Conservation (phyloP, 441 rosid genomes). For the Arabidopsis lyrata region DNA sequence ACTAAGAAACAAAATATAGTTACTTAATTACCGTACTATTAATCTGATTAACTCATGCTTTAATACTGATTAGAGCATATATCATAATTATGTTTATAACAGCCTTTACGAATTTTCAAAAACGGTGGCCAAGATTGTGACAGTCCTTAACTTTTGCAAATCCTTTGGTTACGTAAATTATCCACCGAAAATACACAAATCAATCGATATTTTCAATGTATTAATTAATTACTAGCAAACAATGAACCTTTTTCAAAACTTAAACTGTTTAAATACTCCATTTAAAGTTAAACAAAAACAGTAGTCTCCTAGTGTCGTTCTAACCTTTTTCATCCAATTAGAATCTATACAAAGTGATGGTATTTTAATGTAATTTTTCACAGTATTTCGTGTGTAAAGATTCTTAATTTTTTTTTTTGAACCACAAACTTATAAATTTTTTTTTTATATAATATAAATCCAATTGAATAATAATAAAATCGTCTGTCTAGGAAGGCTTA, state of each 20-base stretch:
- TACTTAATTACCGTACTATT: conserved; percentile 25
- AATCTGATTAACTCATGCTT: conserved; percentile 40
- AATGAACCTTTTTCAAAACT: too few species aligned
- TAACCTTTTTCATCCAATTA: too few species aligned
- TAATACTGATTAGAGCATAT: conserved; percentile 28
- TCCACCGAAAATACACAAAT: conserved; percentile 33
- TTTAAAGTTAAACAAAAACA: neutral
- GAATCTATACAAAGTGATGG: too few species aligned
- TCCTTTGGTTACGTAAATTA: conserved; percentile 24
- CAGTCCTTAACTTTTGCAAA: conserved; percentile 25
- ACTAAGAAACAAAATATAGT: neutral
- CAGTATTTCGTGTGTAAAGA: too few species aligned
- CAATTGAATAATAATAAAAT: conserved; percentile 10
- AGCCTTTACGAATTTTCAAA: conserved; percentile 30
- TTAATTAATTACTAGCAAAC: neutral
- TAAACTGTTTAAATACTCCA: too few species aligned
- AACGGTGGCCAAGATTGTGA: conserved; percentile 41
- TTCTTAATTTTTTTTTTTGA: too few species aligned
- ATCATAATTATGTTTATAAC: conserved; percentile 43
- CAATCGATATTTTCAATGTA: conserved; percentile 24
- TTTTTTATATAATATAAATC: neutral
- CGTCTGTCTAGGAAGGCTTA: conserved; percentile 38
- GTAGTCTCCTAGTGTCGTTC: neutral
- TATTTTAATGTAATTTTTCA: neutral
- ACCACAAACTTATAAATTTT: neutral